These are phyloP conservation scores for Meira nashicola DNA, from an alignment of 1,284 basidiomycete species.

Conservation along the genomic window DNA sequence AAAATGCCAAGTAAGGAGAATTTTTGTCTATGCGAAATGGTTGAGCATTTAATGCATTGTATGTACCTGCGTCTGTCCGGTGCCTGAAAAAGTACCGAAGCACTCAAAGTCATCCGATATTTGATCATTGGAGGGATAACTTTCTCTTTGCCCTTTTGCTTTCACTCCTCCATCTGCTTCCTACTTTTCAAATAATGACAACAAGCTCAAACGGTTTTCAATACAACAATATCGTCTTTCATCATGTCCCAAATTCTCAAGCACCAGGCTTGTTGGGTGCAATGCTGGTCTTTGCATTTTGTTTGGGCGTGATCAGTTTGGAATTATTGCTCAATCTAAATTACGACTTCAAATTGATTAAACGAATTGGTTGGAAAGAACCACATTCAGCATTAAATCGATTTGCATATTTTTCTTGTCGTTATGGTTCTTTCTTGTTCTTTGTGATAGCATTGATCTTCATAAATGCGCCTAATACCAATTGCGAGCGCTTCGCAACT, in stretches of 20 bases:
- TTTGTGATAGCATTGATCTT: neutral
- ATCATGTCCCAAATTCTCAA: neutral
- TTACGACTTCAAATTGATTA: neutral
- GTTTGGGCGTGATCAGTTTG: neutral
- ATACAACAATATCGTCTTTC: neutral
- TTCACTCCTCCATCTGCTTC: no score
- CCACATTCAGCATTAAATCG: neutral
- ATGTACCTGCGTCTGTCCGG: no score
- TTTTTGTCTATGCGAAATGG: no score
- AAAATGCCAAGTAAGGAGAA: no score
- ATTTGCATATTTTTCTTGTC: neutral
- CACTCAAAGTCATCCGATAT: no score
- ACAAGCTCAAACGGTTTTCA: no score
- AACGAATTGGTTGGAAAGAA: neutral
- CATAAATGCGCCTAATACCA: neutral
- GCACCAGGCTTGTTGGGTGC: neutral
- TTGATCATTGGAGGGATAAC: no score
- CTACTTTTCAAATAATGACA: no score
- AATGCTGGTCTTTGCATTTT: neutral
- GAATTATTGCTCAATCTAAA: neutral
- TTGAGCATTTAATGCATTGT: no score
- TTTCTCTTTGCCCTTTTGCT: no score
- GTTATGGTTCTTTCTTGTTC: neutral
- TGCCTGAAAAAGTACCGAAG: no score
- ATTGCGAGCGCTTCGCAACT: neutral